phyloP scores from a whole-genome alignment of 2,329 filamentous ascomycete genomes.

The Neurospora crassa region DNA sequence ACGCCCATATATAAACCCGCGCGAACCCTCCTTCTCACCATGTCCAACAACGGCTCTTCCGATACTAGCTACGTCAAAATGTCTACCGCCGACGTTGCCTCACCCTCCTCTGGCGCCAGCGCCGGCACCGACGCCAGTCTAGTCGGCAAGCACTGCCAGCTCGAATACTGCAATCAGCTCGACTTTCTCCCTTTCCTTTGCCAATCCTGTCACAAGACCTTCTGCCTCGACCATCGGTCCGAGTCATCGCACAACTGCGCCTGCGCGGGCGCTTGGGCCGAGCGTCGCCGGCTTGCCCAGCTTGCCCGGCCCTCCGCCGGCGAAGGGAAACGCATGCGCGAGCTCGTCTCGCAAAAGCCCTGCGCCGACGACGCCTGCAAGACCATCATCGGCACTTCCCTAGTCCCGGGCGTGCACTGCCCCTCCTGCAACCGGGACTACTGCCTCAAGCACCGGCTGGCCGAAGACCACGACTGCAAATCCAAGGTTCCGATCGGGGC shows the following conservation, averaged over 20 bases:
- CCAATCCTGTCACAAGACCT: conserved; percentile 76
- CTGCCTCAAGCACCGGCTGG: conserved; percentile 67
- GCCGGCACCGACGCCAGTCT: conserved; percentile 58
- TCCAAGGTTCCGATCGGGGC: conserved; percentile 56
- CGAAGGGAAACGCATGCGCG: conserved; percentile 42
- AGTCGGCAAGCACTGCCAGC: conserved; percentile 85
- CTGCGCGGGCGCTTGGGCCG: conserved; percentile 52
- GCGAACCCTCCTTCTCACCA: conserved; percentile 22
- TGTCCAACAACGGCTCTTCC: conserved; percentile 33
- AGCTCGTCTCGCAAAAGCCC: conserved; percentile 51
- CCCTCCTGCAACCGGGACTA: conserved; percentile 61
- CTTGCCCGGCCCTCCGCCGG: conserved; percentile 44
- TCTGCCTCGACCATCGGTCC: conserved; percentile 87
- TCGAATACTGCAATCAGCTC: conserved; percentile 83
- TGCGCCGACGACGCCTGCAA: conserved; percentile 60
- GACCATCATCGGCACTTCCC: conserved; percentile 58
- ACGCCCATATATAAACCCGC: neutral
- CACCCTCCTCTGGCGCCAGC: conserved; percentile 2
- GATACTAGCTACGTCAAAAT: conserved; percentile 59
- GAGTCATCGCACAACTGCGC: conserved; percentile 69
- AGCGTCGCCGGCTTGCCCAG: conserved; percentile 44
- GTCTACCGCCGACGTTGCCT: conserved; percentile 43
- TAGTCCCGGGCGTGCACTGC: conserved; percentile 63
- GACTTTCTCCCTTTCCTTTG: conserved; percentile 95
- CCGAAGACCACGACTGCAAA: conserved; percentile 76